These are phyloP conservation scores for Closterium sp. DNA, from an alignment of 139 green algal genomes.

Conservation along the genomic window DNA sequence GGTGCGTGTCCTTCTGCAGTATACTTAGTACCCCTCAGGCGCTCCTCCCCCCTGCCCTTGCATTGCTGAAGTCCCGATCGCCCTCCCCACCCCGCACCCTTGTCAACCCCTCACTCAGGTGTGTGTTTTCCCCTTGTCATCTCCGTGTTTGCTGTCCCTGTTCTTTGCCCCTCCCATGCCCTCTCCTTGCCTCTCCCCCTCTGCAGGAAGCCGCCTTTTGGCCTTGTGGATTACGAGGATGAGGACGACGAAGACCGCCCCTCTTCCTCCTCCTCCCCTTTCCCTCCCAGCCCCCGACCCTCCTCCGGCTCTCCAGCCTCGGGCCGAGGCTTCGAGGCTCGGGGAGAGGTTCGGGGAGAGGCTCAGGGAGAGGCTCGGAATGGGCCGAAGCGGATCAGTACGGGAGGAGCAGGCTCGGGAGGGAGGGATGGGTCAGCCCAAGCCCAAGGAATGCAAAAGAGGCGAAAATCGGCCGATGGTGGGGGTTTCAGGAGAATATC, in stretches of 20 bases:
- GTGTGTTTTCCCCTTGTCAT: background rate
- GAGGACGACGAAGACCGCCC: constrained; percentile 20
- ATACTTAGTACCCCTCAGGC: no score
- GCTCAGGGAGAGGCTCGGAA: background rate
- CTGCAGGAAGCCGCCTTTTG: constrained; percentile 6
- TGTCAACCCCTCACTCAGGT: no score
- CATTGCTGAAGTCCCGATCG: background rate
- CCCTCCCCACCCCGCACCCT: background rate
- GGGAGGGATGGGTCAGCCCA: background rate
- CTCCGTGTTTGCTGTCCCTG: background rate
- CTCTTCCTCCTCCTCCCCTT: background rate
- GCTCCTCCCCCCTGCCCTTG: no score
- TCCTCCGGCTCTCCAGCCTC: background rate
- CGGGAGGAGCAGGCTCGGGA: background rate
- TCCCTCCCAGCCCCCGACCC: background rate
- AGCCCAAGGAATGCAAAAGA: background rate
- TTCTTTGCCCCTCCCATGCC: background rate
- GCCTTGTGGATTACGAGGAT: constrained; percentile 26
- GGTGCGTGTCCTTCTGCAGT: no score
- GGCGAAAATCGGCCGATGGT: constrained; percentile 5
- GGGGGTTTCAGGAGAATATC: background rate
- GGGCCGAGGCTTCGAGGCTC: background rate
- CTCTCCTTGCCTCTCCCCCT: background rate
- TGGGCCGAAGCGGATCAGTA: background rate
- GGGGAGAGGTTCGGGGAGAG: constrained; percentile 1